A percentile compares a stretch with the other conserved stretches of the same genome.
phyloP scores from a whole-genome alignment of 2,329 filamentous ascomycete species.

The Phyllosticta ampelicida region DNA sequence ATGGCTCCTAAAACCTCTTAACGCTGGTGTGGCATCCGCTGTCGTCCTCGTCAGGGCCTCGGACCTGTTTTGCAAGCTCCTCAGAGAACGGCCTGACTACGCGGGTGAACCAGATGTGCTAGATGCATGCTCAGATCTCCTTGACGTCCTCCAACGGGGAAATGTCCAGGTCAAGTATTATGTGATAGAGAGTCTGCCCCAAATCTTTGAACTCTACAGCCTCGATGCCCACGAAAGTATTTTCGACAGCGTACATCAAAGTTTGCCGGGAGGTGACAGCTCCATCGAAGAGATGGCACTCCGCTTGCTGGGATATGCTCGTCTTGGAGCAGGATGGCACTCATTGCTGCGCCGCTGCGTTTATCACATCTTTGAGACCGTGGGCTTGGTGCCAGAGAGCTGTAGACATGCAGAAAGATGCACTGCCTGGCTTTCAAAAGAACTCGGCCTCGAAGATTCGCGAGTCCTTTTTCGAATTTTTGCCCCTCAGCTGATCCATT shows the following conservation, averaged over 20 bases:
- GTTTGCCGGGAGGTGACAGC: conserved; percentile 60
- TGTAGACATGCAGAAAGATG: conserved; percentile 62
- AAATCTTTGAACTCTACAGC: conserved; percentile 72
- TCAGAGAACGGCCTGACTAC: conserved; percentile 58
- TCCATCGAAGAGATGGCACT: conserved; percentile 76
- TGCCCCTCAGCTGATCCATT: conserved; percentile 78
- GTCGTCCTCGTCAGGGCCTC: conserved; percentile 57
- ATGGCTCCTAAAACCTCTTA: conserved; percentile 60
- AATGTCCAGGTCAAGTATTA: conserved; percentile 64
- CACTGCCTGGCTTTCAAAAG: conserved; percentile 53
- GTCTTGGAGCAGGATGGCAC: conserved; percentile 72
- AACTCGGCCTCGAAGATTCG: conserved; percentile 54
- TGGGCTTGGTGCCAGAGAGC: conserved; percentile 58
- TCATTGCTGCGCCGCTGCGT: conserved; percentile 77
- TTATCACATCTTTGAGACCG: conserved; percentile 89
- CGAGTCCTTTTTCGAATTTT: conserved; percentile 72
- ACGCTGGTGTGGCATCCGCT: conserved; percentile 58
- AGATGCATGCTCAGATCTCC: conserved; percentile 59
- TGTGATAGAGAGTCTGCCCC: conserved; percentile 57
- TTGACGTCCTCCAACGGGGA: conserved; percentile 58
- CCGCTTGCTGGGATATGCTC: conserved; percentile 63
- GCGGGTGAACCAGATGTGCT: conserved; percentile 48
- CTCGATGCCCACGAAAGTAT: conserved; percentile 73
- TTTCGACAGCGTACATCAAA: conserved; percentile 72
- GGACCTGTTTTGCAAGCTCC: conserved; percentile 56